Evolutionary conservation across 1,284 basidiomycete genomes (phyloP).

Genomic region (Ceratobasidium sp.): DNA sequence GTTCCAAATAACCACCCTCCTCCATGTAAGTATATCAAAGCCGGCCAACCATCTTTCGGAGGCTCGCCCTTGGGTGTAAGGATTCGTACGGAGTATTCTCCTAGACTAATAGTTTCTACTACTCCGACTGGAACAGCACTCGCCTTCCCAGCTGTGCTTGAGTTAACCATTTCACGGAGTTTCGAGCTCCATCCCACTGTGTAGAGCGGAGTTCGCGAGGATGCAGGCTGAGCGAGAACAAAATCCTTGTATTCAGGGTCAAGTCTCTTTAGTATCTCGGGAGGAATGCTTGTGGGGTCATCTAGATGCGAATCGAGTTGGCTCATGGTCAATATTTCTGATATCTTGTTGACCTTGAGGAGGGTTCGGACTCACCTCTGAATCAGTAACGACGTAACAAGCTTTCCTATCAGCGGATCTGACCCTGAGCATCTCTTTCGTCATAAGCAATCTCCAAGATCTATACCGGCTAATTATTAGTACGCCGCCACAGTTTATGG

Average conservation of each 20-base stretch:
- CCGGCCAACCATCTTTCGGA: slow-evolving; percentile 26
- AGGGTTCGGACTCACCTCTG: no score
- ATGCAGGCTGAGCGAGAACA: slow-evolving; percentile 19
- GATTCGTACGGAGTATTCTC: neutral
- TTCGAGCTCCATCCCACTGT: slow-evolving; percentile 21
- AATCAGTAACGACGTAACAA: neutral
- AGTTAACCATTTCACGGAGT: slow-evolving; percentile 22
- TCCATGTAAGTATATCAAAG: slow-evolving; percentile 13
- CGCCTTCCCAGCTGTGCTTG: slow-evolving; percentile 18
- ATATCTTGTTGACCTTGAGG: no score
- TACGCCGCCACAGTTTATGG: neutral
- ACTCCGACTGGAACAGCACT: slow-evolving; percentile 13
- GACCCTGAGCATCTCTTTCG: neutral
- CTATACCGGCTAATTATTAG: neutral
- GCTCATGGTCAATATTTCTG: neutral
- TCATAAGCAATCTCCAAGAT: neutral
- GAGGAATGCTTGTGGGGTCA: neutral
- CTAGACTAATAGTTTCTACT: neutral
- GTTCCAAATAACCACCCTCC: slow-evolving; percentile 24
- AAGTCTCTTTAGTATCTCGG: neutral
- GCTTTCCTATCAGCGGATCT: neutral
- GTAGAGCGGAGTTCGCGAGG: slow-evolving; percentile 19
- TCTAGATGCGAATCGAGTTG: neutral
- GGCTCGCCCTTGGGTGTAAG: slow-evolving; percentile 7
- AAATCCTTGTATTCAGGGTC: slow-evolving; percentile 29